Conservation (phyloP, 2,329 filamentous ascomycete species). For the Rugonectria rugulosa region DNA sequence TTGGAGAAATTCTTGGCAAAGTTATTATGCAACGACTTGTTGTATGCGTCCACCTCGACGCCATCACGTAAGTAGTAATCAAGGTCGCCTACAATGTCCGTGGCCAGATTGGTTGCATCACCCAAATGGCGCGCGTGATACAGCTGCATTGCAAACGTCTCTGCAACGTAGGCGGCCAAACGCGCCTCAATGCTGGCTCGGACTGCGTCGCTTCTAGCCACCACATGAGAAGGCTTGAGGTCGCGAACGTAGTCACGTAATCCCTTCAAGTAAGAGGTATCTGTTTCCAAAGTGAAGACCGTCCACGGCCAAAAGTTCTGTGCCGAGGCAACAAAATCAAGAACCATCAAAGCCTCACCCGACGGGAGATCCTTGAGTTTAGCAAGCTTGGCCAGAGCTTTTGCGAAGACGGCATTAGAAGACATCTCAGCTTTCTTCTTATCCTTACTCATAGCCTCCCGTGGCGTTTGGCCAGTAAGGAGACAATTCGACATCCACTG, state of each 20-base stretch:
- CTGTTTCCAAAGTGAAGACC: constrained; percentile 78
- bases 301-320: constrained; percentile 98
- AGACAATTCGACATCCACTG: constrained; percentile 97
- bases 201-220: constrained; percentile 62
- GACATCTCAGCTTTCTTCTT: constrained; percentile 58
- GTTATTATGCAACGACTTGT: constrained; percentile 84
- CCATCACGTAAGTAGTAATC: constrained; percentile 83
- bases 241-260: constrained; percentile 74
- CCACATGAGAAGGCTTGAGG: constrained; percentile 60
- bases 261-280: constrained; percentile 75
- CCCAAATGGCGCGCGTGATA: constrained; percentile 84
- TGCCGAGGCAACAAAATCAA: constrained; percentile 86
- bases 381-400: constrained; percentile 75
- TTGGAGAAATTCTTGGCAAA: constrained; percentile 84
- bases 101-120: constrained; percentile 69
- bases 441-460: constrained; percentile 71
- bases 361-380: constrained; percentile 70
- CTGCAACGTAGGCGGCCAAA: constrained; percentile 82
- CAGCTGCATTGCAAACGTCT: constrained; percentile 89
- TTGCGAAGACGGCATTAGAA: constrained; percentile 72
- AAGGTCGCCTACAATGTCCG: constrained; percentile 75
- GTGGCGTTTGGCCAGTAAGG: constrained; percentile 85
- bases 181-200: constrained; percentile 69
- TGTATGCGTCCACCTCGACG: constrained; percentile 82
- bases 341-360: constrained; percentile 74